Conservation (phyloP, 495 filamentous ascomycete species). For the Podospora appendiculata region DNA sequence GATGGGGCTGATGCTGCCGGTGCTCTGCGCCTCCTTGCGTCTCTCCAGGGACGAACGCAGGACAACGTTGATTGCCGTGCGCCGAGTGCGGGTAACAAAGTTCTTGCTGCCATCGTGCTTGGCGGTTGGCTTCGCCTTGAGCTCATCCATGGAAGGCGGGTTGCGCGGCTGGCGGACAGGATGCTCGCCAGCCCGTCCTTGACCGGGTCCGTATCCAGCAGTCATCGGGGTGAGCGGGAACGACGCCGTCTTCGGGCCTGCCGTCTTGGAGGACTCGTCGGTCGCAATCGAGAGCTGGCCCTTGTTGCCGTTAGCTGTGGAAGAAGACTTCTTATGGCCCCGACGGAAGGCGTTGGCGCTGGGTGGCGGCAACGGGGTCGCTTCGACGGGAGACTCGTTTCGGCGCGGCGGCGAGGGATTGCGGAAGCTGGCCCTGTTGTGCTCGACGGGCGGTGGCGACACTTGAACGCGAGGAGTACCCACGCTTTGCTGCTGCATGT, state of each 20-base stretch:
- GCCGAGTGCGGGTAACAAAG: constrained; percentile 88
- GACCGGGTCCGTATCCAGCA: constrained; percentile 82
- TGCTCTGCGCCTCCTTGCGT: constrained; percentile 55
- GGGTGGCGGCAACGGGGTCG: constrained; percentile 66
- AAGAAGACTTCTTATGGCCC: constrained; percentile 85
- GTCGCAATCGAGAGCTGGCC: constrained; percentile 49
- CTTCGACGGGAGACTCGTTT: constrained; percentile 51
- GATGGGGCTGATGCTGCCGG: constrained; percentile 80
- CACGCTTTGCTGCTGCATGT: constrained; percentile 31
- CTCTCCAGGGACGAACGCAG: constrained; percentile 86
- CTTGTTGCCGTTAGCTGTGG: constrained; percentile 58
- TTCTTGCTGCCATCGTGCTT: constrained; percentile 98
- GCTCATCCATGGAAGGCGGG: constrained; percentile 86
- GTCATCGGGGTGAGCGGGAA: constrained; percentile 76
- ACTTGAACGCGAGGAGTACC: constrained; percentile 61
- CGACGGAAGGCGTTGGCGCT: constrained; percentile 83
- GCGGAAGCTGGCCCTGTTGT: constrained; percentile 42
- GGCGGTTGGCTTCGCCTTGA: constrained; percentile 81
- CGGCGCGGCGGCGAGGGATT: constrained; percentile 66
- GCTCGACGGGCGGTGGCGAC: constrained; percentile 60
- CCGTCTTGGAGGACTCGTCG: constrained; percentile 49
- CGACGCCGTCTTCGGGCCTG: constrained; percentile 67
- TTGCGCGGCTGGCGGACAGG: constrained; percentile 89
- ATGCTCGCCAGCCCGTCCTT: constrained; percentile 88
- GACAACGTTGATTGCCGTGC: constrained; percentile 82